Conservation (phyloP, 139 green algal species). For the Gonium pectorale region DNA sequence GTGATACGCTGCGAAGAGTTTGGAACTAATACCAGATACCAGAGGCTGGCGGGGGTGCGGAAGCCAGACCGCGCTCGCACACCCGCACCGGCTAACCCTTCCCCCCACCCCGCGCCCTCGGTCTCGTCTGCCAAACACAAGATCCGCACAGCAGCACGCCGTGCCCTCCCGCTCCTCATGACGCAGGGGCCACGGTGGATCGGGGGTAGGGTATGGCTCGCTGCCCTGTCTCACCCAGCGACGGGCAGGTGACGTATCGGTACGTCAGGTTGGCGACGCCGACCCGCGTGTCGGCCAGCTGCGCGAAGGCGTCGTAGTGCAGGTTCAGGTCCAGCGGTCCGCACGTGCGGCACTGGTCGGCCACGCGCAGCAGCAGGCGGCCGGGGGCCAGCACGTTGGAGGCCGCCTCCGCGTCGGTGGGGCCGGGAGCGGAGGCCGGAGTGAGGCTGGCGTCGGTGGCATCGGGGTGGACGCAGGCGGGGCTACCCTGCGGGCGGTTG, state of each 20-base stretch:
- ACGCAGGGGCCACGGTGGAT: too few species aligned
- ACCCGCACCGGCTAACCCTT: too few species aligned
- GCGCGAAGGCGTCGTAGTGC: conserved; percentile 20
- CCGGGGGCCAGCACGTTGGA: background rate
- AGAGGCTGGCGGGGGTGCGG: background rate
- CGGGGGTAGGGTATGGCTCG: too few species aligned
- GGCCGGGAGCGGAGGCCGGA: background rate
- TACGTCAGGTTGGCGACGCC: conserved; percentile 17
- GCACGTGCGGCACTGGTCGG: conserved; percentile 19
- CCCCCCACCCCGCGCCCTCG: too few species aligned
- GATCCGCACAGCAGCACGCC: too few species aligned
- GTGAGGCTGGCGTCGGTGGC: background rate
- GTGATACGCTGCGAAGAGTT: too few species aligned
- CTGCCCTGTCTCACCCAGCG: background rate
- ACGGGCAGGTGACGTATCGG: conserved; percentile 6
- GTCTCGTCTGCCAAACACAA: too few species aligned
- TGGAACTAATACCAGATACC: too few species aligned
- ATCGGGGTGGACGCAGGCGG: background rate
- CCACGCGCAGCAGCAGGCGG: conserved; percentile 12
- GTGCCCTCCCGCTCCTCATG: too few species aligned
- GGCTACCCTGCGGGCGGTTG: background rate
- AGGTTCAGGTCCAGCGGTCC: conserved; percentile 39
- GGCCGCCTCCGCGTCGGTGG: background rate
- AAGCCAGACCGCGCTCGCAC: background rate
- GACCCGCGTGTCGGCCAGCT: conserved; percentile 5